These are phyloP conservation scores for Ustilaginoidea virens DNA, from an alignment of 2,329 filamentous ascomycete species.

Conservation along the genomic window DNA sequence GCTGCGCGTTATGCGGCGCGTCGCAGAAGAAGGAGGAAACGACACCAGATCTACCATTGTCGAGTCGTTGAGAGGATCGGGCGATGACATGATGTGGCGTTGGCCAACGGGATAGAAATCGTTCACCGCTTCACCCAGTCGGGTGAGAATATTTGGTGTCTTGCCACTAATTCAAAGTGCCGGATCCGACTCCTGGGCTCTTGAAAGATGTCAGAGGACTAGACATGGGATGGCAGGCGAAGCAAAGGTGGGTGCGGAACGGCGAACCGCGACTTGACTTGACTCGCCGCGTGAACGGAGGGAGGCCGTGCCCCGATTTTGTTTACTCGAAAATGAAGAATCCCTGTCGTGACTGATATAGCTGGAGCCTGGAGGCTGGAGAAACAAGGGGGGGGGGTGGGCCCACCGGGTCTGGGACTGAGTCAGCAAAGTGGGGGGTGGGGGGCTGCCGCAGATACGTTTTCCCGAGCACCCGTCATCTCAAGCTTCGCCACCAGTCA, in stretches of 20 bases:
- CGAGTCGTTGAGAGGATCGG: constrained; percentile 31
- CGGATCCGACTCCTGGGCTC: too few species aligned
- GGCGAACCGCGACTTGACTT: background rate
- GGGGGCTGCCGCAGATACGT: too few species aligned
- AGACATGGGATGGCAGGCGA: too few species aligned
- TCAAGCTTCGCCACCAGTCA: too few species aligned
- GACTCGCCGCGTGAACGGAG: constrained; percentile 2
- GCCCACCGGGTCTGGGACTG: too few species aligned
- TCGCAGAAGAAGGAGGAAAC: constrained; percentile 19
- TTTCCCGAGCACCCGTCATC: too few species aligned
- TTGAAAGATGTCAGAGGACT: too few species aligned
- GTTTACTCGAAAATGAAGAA: constrained; percentile 19
- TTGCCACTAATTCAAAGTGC: too few species aligned
- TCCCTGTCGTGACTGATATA: constrained; percentile 11
- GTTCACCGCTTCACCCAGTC: constrained; percentile 6
- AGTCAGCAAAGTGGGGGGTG: too few species aligned
- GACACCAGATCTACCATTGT: constrained; percentile 17
- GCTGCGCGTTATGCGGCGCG: constrained; percentile 28
- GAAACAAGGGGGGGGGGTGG: too few species aligned
- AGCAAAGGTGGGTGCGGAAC: background rate
- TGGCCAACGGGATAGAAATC: background rate
- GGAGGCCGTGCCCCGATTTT: constrained; percentile 7
- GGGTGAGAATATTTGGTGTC: constrained; percentile 13
- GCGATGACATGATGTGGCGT: constrained; percentile 29
- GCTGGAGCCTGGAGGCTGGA: too few species aligned